Conservation (phyloP, 441 rosid genomes). For the Pelargonium hybrid region DNA sequence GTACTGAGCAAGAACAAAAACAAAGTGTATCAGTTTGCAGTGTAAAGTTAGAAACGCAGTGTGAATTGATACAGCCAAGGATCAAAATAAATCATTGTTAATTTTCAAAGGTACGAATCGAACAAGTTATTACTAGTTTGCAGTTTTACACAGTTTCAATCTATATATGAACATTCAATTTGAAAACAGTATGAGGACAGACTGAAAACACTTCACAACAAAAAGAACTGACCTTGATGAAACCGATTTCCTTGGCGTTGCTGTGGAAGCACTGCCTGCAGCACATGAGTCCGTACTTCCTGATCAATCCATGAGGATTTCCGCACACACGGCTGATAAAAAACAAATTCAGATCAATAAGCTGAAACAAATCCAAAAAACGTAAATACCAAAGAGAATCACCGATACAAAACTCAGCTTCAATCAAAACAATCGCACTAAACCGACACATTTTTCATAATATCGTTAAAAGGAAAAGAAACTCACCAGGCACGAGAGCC, state of each 20-base stretch:
- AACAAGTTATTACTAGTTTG: too few relatives aligned
- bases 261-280: constrained; percentile 30
- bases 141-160: too few relatives aligned
- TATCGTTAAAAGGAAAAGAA: not conserved
- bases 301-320: constrained; percentile 27
- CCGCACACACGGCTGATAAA: constrained; percentile 26
- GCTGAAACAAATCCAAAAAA: not conserved
- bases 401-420: not conserved
- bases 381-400: not conserved
- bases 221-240: constrained; percentile 21
- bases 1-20: too few relatives aligned
- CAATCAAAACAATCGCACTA: not conserved
- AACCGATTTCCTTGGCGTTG: constrained; percentile 31
- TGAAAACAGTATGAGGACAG: too few relatives aligned
- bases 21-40: too few relatives aligned
- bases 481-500: constrained; percentile 58
- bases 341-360: not conserved
- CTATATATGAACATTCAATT: too few relatives aligned
- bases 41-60: too few relatives aligned
- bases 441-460: too few relatives aligned
- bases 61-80: too few relatives aligned
- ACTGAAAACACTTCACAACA: not conserved
- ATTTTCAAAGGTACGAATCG: too few relatives aligned
- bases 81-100: too few relatives aligned
- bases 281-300: constrained; percentile 30